Conservation (phyloP, 768 basidiomycete genomes). For the Leccinum boreale region DNA sequence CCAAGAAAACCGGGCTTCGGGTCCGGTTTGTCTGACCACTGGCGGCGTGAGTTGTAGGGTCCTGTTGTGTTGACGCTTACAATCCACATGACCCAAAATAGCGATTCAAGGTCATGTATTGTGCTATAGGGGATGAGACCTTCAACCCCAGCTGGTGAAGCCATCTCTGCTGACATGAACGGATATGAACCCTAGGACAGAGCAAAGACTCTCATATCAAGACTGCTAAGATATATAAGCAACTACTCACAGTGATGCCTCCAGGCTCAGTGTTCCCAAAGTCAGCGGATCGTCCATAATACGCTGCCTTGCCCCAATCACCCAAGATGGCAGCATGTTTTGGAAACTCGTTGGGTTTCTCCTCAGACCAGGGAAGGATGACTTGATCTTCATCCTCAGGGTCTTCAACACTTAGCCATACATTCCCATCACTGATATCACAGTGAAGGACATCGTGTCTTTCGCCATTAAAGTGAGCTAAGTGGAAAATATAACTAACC, state of each 20-base stretch:
- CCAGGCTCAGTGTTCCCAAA: not conserved
- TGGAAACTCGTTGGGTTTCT: not conserved
- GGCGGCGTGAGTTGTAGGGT: not conserved
- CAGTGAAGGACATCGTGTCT: not conserved
- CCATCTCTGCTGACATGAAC: not conserved
- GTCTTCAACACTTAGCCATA: not conserved
- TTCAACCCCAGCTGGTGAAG: not conserved
- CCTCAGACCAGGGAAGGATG: not conserved
- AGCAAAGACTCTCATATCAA: not conserved
- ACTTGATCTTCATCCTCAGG: not conserved
- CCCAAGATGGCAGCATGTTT: not conserved
- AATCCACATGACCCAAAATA: not conserved
- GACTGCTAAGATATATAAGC: not conserved
- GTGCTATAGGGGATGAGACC: not conserved
- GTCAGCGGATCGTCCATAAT: not conserved
- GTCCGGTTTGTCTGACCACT: not conserved
- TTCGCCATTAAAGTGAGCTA: not conserved
- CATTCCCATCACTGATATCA: not conserved
- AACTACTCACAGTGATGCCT: not conserved
- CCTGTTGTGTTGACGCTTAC: not conserved
- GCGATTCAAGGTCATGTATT: not conserved
- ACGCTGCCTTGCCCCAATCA: not conserved
- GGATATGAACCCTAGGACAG: not conserved
- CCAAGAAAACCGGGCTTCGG: not conserved
- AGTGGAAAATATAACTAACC: not conserved